Base-by-base conservation (phyloP, 1,284 basidiomycete genomes). In the Malassezia obtusa region DNA sequence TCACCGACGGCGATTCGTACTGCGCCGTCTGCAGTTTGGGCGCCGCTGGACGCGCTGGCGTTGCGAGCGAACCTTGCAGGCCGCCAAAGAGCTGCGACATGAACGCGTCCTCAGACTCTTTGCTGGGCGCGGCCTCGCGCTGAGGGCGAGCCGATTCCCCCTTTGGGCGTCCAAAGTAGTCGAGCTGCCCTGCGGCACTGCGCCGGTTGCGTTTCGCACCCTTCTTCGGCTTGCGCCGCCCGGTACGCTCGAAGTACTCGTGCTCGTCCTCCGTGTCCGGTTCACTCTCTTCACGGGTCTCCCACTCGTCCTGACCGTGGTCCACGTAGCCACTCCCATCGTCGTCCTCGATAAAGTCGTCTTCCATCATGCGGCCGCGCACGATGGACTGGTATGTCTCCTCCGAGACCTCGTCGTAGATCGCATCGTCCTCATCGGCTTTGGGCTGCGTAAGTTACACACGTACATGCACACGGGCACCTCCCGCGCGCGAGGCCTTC, bases 231-330 rank as follows among this genome's bases (percentile, higher is more conserved):
- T 72, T 73, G 39, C 57, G 54, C 17, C 64, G 57, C 19, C 69
- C 69, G 2, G 71, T 73, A 10, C 71, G 57, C 45, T 64, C 65
- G 53, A 57, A 73, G 60, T 70, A 73, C 19, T 73, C 71, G 7
- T 63, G 52, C 44, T 67, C 65, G 22, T 63, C 57, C 45, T 73
- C 71, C 6, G 62, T 62, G 46, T 69, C 68, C 67, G 64, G 43
- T n/a, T 54, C 52, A 24, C 52, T 50, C 17, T 19, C 64, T 14
- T 58, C 35, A 31, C 77, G 79, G 22, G 67, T 55, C 44, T 78
- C 77, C 84, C 88, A 95, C 66, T 92, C 90, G 61, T 96, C 91
- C 80, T 88, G 84, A 4, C 94, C 94, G 67, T 94, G 87, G 76
- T 99, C 94, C 68, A 87, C 84, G 71, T 99, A 98, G 11, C 89